Evolutionary conservation across 768 basidiomycete genomes (phyloP).

Genomic region (Hydnum rufescens): DNA sequence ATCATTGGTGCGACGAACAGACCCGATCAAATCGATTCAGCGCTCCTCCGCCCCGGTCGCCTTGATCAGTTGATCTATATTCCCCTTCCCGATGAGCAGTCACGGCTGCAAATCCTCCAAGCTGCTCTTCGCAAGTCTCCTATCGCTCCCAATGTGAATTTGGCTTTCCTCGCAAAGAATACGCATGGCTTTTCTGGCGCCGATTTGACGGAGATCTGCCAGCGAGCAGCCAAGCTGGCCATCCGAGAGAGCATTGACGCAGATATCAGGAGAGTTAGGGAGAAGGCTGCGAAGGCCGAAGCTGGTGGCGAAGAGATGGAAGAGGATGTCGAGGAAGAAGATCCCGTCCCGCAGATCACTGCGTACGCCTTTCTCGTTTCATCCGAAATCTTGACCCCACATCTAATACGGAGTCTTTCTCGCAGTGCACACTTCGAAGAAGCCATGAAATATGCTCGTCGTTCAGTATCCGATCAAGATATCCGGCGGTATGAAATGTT

Average conservation of each 20-base stretch:
- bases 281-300: constrained; percentile 65
- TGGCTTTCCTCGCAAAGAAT: constrained; percentile 68
- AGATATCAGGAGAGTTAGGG: constrained; percentile 63
- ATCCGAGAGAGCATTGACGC: constrained; percentile 89
- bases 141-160: constrained; percentile 60
- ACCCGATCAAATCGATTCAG: constrained; percentile 88
- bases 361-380: constrained; percentile 24
- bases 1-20: constrained; percentile 95
- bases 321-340: constrained; percentile 64
- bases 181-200: constrained; percentile 99
- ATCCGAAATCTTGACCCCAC: background rate
- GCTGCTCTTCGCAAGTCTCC: constrained; percentile 88
- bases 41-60: constrained; percentile 89
- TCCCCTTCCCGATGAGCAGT: constrained; percentile 86
- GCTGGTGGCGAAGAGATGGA: constrained; percentile 39
- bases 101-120: constrained; percentile 77
- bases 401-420: background rate
- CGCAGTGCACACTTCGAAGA: constrained; percentile 90
- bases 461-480: constrained; percentile 90
- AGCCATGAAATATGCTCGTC: constrained; percentile 93
- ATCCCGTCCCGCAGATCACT: constrained; percentile 80
- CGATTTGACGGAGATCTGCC: constrained; percentile 98
- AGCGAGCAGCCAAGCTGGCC: constrained; percentile 90
- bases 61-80: constrained; percentile 99
- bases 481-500: constrained; percentile 99